Evolutionary conservation across 2,329 filamentous ascomycete genomes (phyloP).

Genomic region (Didymella lethalis): DNA sequence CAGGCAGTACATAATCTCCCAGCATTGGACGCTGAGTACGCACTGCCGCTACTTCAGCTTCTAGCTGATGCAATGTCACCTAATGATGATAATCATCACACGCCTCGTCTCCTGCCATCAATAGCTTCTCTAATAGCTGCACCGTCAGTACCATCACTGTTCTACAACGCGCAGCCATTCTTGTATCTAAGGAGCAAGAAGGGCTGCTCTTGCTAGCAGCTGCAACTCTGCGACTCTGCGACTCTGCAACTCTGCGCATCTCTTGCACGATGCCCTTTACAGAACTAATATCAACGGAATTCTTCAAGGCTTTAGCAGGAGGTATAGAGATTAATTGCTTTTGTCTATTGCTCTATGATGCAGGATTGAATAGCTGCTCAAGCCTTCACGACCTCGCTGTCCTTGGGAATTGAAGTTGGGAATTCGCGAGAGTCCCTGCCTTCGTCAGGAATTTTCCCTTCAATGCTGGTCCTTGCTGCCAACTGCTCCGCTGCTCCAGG

Average conservation of each 20-base stretch:
- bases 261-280: background rate
- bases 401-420: background rate
- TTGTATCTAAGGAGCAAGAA: too few species aligned
- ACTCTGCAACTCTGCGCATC: too few species aligned
- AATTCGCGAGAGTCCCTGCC: constrained; percentile 21
- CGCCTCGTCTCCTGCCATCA: too few species aligned
- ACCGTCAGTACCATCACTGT: too few species aligned
- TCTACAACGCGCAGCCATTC: too few species aligned
- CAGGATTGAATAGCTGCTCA: background rate
- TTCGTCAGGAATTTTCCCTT: constrained; percentile 27
- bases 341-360: background rate
- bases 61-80: too few species aligned
- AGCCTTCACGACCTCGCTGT: background rate
- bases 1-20: too few species aligned
- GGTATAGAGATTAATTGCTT: background rate
- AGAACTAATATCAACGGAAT: background rate
- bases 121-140: too few species aligned
- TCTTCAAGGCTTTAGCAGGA: background rate
- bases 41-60: too few species aligned
- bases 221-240: background rate
- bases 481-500: constrained; percentile 32
- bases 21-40: too few species aligned
- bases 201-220: background rate
- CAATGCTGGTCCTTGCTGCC: constrained; percentile 24
- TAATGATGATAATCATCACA: too few species aligned